These are phyloP conservation scores for Elaeis guineensis DNA, from an alignment of 176 grass and related monocot species.

Conservation along the genomic window DNA sequence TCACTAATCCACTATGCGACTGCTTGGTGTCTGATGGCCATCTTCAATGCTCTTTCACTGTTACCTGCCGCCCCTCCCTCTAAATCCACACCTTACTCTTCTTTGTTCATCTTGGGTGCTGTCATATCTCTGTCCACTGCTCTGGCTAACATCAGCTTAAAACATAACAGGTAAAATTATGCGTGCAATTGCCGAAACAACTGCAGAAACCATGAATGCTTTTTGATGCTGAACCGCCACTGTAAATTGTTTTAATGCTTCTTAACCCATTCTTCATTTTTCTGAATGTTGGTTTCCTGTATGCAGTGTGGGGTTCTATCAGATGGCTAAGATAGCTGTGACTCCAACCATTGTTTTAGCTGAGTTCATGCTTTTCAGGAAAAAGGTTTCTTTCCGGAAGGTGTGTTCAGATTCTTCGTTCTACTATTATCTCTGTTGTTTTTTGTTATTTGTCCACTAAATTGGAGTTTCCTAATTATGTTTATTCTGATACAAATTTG, in stretches of 20 bases:
- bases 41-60: constrained; percentile 72
- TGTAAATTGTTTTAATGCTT: neutral
- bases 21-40: constrained; percentile 71
- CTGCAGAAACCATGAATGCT: neutral
- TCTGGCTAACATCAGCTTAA: constrained; percentile 95
- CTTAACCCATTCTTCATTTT: neutral
- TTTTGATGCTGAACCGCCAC: neutral
- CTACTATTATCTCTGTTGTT: constrained; percentile 5
- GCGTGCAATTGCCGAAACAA: no score
- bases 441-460: neutral
- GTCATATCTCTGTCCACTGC: constrained; percentile 95
- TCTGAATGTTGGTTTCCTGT: constrained; percentile 19
- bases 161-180: constrained; percentile 75
- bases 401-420: constrained; percentile 23
- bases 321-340: constrained; percentile 97
- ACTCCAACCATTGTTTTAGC: constrained; percentile 87
- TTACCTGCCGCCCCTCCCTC: constrained; percentile 72
- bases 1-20: constrained; percentile 78
- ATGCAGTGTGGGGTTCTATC: constrained; percentile 96
- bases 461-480: no score
- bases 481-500: no score
- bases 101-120: constrained; percentile 76
- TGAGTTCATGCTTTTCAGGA: constrained; percentile 67
- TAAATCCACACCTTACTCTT: constrained; percentile 84
- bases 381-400: constrained; percentile 66